These are phyloP conservation scores for Ogataea philodendri DNA, from an alignment of 805 yeast species.

Conservation along the genomic window DNA sequence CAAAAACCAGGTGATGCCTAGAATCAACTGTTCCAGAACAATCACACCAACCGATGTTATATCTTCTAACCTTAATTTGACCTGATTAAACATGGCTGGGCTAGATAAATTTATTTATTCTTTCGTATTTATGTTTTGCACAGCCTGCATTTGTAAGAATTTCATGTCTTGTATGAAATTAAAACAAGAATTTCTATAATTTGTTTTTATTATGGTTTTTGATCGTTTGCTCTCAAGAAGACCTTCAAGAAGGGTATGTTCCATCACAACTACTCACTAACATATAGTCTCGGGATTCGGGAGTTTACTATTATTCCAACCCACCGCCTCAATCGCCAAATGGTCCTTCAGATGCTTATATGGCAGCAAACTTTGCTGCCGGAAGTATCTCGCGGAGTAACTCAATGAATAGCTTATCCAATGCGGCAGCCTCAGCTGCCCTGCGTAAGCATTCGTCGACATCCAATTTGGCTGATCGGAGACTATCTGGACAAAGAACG, in stretches of 20 bases:
- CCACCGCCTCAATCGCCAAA: background rate
- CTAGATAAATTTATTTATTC: constrained; percentile 3
- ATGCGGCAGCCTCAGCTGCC: constrained; percentile 35
- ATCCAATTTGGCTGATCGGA: constrained; percentile 5
- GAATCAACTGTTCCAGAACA: constrained; percentile 27
- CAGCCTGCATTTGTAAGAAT: constrained; percentile 5
- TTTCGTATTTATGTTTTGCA: constrained; percentile 1
- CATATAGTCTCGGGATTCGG: constrained; percentile 25
- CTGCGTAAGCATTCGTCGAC: constrained; percentile 24
- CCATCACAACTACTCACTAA: constrained; percentile 1
- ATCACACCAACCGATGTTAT: constrained; percentile 26
- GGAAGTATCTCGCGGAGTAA: constrained; percentile 21
- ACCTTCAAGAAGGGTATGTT: constrained; percentile 31
- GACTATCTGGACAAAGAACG: constrained; percentile 22
- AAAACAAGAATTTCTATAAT: constrained; percentile 7
- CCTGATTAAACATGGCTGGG: constrained; percentile 4
- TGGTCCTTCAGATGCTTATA: constrained; percentile 18
- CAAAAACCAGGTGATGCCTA: constrained; percentile 26
- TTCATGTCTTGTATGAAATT: constrained; percentile 1
- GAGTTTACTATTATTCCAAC: constrained; percentile 25
- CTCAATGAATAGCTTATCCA: constrained; percentile 29
- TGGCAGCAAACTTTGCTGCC: constrained; percentile 28
- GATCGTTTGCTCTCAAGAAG: constrained; percentile 27
- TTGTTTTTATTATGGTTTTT: constrained; percentile 23
- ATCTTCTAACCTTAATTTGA: constrained; percentile 15